Evolutionary conservation across 257 asterid species (phyloP).

Genomic region (Lycium barbarum): DNA sequence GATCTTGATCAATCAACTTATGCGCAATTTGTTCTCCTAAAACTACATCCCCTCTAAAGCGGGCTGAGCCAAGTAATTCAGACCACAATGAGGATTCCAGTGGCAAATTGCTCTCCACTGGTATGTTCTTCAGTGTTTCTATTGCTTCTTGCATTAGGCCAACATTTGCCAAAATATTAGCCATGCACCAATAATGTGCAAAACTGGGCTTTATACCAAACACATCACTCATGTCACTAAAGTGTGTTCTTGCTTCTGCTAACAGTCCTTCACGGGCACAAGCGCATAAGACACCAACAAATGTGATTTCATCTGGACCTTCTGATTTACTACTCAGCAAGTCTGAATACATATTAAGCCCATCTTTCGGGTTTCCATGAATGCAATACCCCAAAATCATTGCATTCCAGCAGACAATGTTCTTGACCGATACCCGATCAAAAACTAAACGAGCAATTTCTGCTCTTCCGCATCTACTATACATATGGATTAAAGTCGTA

Average conservation of each 20-base stretch:
- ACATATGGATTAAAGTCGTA: conserved; percentile 57
- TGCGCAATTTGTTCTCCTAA: conserved; percentile 63
- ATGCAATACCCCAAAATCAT: conserved; percentile 26
- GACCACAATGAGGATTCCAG: conserved; percentile 63
- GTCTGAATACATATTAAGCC: conserved; percentile 53
- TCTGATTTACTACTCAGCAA: conserved; percentile 43
- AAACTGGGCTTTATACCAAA: conserved; percentile 59
- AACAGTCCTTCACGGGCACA: conserved; percentile 65
- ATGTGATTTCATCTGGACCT: conserved; percentile 70
- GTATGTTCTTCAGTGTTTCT: conserved; percentile 52
- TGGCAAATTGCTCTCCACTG: conserved; percentile 43
- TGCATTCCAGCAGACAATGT: conserved; percentile 31
- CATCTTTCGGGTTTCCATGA: conserved; percentile 47
- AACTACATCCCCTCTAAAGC: conserved; percentile 54
- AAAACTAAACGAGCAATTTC: conserved; percentile 47
- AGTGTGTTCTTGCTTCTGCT: conserved; percentile 53
- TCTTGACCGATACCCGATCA: conserved; percentile 55
- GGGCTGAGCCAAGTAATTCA: conserved; percentile 61
- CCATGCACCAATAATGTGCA: conserved; percentile 87
- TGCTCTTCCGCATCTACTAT: conserved; percentile 26
- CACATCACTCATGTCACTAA: conserved; percentile 56
- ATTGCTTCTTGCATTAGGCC: conserved; percentile 66
- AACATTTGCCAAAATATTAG: conserved; percentile 64
- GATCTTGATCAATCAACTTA: conserved; percentile 65
- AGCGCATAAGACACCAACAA: conserved; percentile 74